Evolutionary conservation across 768 basidiomycete species (phyloP), one percentile per base, ranked within the genome.

Genomic region (Agaricus subrufescens): DNA sequence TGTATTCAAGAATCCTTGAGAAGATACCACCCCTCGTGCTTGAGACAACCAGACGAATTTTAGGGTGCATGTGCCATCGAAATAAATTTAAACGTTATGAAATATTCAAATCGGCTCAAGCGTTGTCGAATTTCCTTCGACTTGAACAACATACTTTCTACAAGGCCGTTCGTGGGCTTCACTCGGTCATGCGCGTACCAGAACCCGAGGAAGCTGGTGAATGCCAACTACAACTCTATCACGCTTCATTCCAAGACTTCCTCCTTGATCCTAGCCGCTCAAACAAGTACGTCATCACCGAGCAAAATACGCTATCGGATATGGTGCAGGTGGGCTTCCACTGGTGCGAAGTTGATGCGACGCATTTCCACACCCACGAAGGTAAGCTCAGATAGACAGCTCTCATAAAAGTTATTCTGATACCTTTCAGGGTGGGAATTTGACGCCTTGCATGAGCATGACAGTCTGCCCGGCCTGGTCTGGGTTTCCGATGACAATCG

Each of bases 211-310:
- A 27, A 3, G 50, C 50, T 11, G 26, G 8, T 26, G n/a, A 2
- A 26, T 26, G 12, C 9, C 14, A 8, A 9, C 14, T 47, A 14
- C 23, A n/a, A 1, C 39, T 54, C 25, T 37, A 54, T 47, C 53
- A 54, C 26, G 31, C 45, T 1, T 54, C 53, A 26, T 54, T 54
- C 44, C n/a, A 54, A 26, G 53, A 47, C 23, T 54, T 26, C 12
- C 53, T 54, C 9, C 27, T 27, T 5, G 46, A 39, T 25, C 11
- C 53, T 12, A 46, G 11, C 8, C 53, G 47, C 23, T 49, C 54
- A 3, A 39, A 46, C 4, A n/a, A 29, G n/a, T 55, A 40, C 14
- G 12, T 34, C 14, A 11, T 48, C 15, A 29, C 30, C 11, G 19
- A 30, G 15, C 4, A 48, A 9, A 30, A 45, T n/a, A 43, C 52